Evolutionary conservation across 768 basidiomycete genomes (phyloP).

Genomic region (Hortiboletus flavorubellus): DNA sequence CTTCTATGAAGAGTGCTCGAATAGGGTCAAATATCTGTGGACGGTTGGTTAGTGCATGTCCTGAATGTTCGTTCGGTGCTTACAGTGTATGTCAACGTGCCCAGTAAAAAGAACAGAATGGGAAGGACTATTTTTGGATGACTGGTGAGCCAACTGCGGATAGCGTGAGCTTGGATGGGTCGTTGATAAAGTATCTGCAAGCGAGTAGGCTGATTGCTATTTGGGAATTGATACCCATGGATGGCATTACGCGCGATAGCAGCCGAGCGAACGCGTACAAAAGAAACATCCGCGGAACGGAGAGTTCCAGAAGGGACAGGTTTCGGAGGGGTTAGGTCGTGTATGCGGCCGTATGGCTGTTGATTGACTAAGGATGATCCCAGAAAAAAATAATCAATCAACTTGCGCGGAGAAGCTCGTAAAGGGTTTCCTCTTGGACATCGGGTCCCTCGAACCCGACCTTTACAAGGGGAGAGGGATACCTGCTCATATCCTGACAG

Average conservation of each 20-base stretch:
- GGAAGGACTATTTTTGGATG: slow-evolving; percentile 87
- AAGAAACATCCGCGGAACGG: slow-evolving; percentile 64
- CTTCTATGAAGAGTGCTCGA: slow-evolving; percentile 77
- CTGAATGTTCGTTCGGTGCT: slow-evolving; percentile 21
- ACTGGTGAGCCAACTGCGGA: slow-evolving; percentile 77
- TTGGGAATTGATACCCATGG: slow-evolving; percentile 51
- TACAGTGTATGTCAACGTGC: slow-evolving; percentile 85
- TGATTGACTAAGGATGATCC: slow-evolving; percentile 2
- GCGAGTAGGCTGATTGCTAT: slow-evolving; percentile 34
- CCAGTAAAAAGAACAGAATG: slow-evolving; percentile 81
- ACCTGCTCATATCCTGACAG: slow-evolving; percentile 78
- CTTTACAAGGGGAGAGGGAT: slow-evolving; percentile 66
- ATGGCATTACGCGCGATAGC: slow-evolving; percentile 80
- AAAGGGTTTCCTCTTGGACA: slow-evolving; percentile 74
- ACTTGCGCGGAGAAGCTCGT: slow-evolving; percentile 72
- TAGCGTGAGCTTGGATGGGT: slow-evolving; percentile 59
- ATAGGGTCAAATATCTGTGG: slow-evolving; percentile 88
- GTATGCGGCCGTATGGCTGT: slow-evolving; percentile 81
- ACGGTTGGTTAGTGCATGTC: not conserved
- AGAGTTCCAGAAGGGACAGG: slow-evolving; percentile 63
- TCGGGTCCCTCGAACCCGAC: slow-evolving; percentile 91
- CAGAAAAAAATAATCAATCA: not conserved
- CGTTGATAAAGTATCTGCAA: slow-evolving; percentile 58
- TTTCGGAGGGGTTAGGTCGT: slow-evolving; percentile 56
- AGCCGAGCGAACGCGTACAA: slow-evolving; percentile 61